These are phyloP conservation scores for Caryopteris hybrid DNA, from an alignment of 305 asterid species.

Conservation along the genomic window DNA sequence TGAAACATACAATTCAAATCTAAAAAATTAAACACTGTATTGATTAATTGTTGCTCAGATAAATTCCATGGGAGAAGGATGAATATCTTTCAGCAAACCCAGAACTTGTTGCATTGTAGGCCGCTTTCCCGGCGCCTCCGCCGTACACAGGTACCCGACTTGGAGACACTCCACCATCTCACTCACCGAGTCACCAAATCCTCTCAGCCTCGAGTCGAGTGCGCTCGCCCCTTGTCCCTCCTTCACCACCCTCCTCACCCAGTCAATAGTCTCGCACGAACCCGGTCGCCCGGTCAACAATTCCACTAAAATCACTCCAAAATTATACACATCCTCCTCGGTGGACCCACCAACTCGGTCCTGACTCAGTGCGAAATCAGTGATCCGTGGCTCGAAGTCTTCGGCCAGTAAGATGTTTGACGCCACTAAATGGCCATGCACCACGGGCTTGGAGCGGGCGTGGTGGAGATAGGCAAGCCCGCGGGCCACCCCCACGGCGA, in stretches of 20 bases:
- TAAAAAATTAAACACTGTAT: not conserved
- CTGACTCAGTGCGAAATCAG: constrained; percentile 52
- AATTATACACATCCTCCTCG: constrained; percentile 63
- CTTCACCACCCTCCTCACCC: constrained; percentile 56
- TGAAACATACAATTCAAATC: not conserved
- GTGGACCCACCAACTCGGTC: constrained; percentile 33
- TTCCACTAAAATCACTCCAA: constrained; percentile 70
- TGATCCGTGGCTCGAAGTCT: constrained; percentile 71
- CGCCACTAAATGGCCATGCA: constrained; percentile 64
- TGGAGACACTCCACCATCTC: constrained; percentile 88
- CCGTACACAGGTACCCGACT: constrained; percentile 81
- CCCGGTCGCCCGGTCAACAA: constrained; percentile 54
- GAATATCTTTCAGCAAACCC: constrained; percentile 77
- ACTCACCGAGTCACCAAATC: constrained; percentile 45
- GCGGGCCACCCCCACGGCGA: constrained; percentile 88
- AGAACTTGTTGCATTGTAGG: constrained; percentile 87
- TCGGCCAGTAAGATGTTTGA: constrained; percentile 67
- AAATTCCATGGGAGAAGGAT: constrained; percentile 21
- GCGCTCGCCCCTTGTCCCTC: constrained; percentile 56
- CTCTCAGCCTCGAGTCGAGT: constrained; percentile 55
- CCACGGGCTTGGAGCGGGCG: constrained; percentile 74
- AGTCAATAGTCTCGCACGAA: constrained; percentile 34
- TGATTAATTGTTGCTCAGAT: not conserved
- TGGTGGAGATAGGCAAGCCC: constrained; percentile 93
- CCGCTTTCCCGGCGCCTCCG: constrained; percentile 65